phyloP scores from a whole-genome alignment of 1,284 basidiomycete genomes.

The Psilocybe mexicana region DNA sequence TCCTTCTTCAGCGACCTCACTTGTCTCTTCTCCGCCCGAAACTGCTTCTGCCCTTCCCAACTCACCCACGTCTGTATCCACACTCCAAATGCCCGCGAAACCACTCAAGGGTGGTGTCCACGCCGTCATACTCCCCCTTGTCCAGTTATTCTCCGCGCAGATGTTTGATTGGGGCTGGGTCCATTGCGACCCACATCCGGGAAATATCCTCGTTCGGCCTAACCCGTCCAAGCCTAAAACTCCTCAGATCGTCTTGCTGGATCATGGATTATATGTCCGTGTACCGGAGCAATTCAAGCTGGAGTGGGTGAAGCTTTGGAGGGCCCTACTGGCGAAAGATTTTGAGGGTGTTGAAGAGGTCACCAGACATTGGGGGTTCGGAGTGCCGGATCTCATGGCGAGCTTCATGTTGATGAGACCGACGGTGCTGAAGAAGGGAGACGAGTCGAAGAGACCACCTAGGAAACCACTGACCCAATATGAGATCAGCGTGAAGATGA shows the following conservation, averaged over 20 bases:
- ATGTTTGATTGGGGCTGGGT: slow-evolving; percentile 91
- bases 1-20: not conserved
- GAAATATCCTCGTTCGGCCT: slow-evolving; percentile 83
- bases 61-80: slow-evolving; percentile 13
- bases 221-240: slow-evolving; percentile 56
- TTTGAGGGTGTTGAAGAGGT: slow-evolving; percentile 63
- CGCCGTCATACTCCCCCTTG: slow-evolving; percentile 76
- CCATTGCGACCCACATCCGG: slow-evolving; percentile 79
- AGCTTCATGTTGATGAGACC: slow-evolving; percentile 71
- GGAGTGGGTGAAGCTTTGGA: slow-evolving; percentile 82
- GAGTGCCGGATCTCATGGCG: slow-evolving; percentile 75
- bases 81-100: slow-evolving; percentile 26
- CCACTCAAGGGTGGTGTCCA: slow-evolving; percentile 62
- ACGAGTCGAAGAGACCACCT: slow-evolving; percentile 23
- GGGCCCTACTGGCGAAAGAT: slow-evolving; percentile 73
- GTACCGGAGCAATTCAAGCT: slow-evolving; percentile 62
- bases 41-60: slow-evolving; percentile 6
- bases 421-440: slow-evolving; percentile 40
- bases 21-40: slow-evolving; percentile 14
- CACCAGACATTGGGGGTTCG: slow-evolving; percentile 77
- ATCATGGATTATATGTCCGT: slow-evolving; percentile 85
- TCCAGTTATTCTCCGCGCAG: slow-evolving; percentile 80
- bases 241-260: slow-evolving; percentile 83
- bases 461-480: slow-evolving; percentile 47
- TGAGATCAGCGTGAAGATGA: slow-evolving; percentile 65